Evolutionary conservation across 2,329 filamentous ascomycete genomes (phyloP), one percentile per base, ranked within the genome.

Genomic region (Pseudogymnoascus sp.): DNA sequence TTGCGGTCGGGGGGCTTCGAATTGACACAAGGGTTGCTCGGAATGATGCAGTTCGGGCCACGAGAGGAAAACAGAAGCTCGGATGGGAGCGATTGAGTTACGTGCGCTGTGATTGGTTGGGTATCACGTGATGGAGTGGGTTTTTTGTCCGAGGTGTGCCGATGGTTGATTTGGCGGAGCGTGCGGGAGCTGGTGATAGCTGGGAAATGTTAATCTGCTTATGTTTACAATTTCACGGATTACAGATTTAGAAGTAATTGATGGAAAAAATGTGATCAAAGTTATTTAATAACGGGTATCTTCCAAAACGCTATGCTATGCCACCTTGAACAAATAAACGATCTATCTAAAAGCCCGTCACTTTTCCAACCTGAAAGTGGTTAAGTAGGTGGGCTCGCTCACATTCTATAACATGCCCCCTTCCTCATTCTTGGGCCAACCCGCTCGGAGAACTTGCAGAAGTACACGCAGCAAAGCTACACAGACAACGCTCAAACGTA

Each of bases 11-110:
- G 12, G 42, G n/a, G 37, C 37, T 40, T 27, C 10, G 18, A 5
- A 45, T 12, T n/a, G 40, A 12, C 7, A 8, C 3, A 10, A 27
- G 40, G 21, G 40, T 18, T 48, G 13, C 25, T 48, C 42, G 42
- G 42, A 48, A 48, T 48, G 42, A 48, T 48, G 42, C 25, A 29
- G 42, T 48, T 48, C 42, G 42, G 42, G 42, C 42, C 42, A 15
- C 25, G 42, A 48, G 42, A 48, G 42, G 42, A 48, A 48, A 48
- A 48, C 42, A 48, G 21, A 48, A 48, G 42, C 42, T 48, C 42
- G 42, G 42, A 48, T 48, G 42, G 42, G 12, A n/a, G 21, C 42
- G 25, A 48, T 48, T 48, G 42, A 48, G 42, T 48, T 48, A 13
- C 42, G 13, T n/a, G 42, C 1, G 25, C 12, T 48, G 42, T 29